Conservation (phyloP, 1,284 basidiomycete species). For the Boletellus deceptivus region DNA sequence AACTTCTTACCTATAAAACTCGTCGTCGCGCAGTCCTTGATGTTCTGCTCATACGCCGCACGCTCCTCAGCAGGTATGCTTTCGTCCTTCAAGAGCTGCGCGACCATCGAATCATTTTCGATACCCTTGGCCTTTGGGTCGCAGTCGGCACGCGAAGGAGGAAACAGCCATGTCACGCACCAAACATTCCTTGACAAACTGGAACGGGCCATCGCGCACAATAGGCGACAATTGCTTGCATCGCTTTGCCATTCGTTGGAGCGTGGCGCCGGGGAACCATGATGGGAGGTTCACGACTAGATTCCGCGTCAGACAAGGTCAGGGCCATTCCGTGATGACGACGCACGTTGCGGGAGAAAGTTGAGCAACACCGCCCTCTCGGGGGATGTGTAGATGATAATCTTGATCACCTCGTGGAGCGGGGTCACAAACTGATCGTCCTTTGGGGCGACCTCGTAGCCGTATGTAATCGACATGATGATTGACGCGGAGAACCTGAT, state of each 20-base stretch:
- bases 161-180: slow-evolving; percentile 16
- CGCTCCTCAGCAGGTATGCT: not conserved
- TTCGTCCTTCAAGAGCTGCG: slow-evolving; percentile 11
- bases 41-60: slow-evolving; percentile 12
- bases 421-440: slow-evolving; percentile 18
- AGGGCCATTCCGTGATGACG: not conserved
- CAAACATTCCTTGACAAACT: slow-evolving; percentile 33
- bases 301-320: slow-evolving; percentile 13
- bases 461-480: slow-evolving; percentile 25
- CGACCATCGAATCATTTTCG: slow-evolving; percentile 22
- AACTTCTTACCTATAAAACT: slow-evolving; percentile 19
- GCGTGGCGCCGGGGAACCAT: slow-evolving; percentile 35
- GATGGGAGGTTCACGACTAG: slow-evolving; percentile 31
- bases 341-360: slow-evolving; percentile 25
- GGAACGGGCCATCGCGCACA: slow-evolving; percentile 31
- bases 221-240: slow-evolving; percentile 25
- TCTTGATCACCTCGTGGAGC: slow-evolving; percentile 15
- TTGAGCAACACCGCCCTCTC: slow-evolving; percentile 21
- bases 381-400: slow-evolving; percentile 12
- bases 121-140: slow-evolving; percentile 12
- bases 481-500: slow-evolving; percentile 21
- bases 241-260: slow-evolving; percentile 24
- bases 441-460: slow-evolving; percentile 17
- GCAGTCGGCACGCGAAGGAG: not conserved
- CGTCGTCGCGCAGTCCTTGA: slow-evolving; percentile 20